phyloP scores from a whole-genome alignment of 768 basidiomycete species.

The Candolleomyces efflorescens region DNA sequence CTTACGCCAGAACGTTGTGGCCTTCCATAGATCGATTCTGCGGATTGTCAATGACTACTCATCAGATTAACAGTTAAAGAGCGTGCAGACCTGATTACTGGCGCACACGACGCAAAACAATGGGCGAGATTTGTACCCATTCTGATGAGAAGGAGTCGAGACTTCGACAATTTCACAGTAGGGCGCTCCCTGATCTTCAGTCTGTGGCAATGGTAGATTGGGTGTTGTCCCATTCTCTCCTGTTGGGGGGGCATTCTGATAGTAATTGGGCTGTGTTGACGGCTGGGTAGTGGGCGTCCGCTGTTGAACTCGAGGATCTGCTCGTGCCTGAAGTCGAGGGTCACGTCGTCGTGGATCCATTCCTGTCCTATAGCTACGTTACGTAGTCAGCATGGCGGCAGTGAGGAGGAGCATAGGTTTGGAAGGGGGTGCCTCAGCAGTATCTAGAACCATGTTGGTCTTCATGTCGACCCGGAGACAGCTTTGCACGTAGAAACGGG shows the following conservation, averaged over 20 bases:
- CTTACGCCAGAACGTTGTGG: conserved; percentile 85
- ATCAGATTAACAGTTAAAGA: conserved; percentile 2
- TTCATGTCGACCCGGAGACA: conserved; percentile 60
- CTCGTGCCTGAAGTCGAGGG: conserved; percentile 50
- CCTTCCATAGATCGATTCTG: conserved; percentile 99
- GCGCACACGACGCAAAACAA: conserved; percentile 98
- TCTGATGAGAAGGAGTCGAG: not conserved
- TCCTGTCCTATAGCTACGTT: not conserved
- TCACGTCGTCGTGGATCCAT: conserved; percentile 86
- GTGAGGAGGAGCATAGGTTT: not conserved
- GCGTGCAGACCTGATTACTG: conserved; percentile 82
- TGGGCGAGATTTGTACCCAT: conserved; percentile 60
- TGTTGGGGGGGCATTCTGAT: not conserved
- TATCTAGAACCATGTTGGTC: conserved; percentile 87
- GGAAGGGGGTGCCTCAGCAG: conserved; percentile 63
- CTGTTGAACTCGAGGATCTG: conserved; percentile 59
- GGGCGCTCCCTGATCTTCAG: not conserved
- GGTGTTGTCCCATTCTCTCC: conserved; percentile 1
- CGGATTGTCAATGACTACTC: conserved; percentile 11
- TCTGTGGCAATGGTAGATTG: not conserved
- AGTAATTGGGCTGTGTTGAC: not conserved
- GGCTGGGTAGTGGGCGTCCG: conserved; percentile 4
- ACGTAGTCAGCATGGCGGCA: not conserved
- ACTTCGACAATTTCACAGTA: conserved; percentile 1
- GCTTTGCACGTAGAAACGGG: conserved; percentile 32